A percentile compares a stretch with the other conserved stretches of the same genome.
Evolutionary conservation across 768 basidiomycete species (phyloP).

Genomic region (Cytidiella melzeri): DNA sequence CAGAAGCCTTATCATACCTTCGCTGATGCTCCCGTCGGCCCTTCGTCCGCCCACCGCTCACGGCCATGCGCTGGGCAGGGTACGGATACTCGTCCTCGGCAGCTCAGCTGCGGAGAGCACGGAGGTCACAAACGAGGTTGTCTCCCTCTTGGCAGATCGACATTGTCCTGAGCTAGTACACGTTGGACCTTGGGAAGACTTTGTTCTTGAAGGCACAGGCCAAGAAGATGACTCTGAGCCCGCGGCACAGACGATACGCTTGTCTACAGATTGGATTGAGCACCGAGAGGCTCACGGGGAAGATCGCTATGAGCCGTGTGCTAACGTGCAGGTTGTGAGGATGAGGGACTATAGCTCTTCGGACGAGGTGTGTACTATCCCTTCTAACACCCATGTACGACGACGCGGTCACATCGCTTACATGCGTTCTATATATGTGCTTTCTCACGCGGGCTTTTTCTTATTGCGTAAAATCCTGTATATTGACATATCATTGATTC

Average conservation of each 20-base stretch:
- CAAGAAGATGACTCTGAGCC: neutral
- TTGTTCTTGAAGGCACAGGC: constrained; percentile 30
- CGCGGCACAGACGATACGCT: constrained; percentile 33
- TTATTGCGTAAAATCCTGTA: too few relatives aligned
- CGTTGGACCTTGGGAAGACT: constrained; percentile 50
- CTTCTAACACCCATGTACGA: too few relatives aligned
- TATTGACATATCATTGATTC: too few relatives aligned
- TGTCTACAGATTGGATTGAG: constrained; percentile 71
- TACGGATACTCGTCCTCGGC: constrained; percentile 52
- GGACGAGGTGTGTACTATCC: constrained; percentile 37
- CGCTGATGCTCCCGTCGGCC: constrained; percentile 54
- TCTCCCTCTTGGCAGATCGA: constrained; percentile 39
- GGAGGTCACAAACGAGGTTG: constrained; percentile 30
- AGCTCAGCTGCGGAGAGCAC: constrained; percentile 16
- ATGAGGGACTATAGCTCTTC: constrained; percentile 39
- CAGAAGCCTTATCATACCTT: constrained; percentile 64
- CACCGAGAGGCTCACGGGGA: too few relatives aligned
- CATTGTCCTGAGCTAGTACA: constrained; percentile 69
- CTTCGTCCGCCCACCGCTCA: constrained; percentile 60
- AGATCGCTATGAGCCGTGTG: too few relatives aligned
- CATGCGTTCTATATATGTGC: too few relatives aligned
- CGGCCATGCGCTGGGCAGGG: constrained; percentile 61
- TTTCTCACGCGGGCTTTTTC: too few relatives aligned
- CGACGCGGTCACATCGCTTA: too few relatives aligned
- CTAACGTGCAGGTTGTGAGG: constrained; percentile 53